Conservation (phyloP, 2,329 filamentous ascomycete species). For the Neonectria magnoliae region DNA sequence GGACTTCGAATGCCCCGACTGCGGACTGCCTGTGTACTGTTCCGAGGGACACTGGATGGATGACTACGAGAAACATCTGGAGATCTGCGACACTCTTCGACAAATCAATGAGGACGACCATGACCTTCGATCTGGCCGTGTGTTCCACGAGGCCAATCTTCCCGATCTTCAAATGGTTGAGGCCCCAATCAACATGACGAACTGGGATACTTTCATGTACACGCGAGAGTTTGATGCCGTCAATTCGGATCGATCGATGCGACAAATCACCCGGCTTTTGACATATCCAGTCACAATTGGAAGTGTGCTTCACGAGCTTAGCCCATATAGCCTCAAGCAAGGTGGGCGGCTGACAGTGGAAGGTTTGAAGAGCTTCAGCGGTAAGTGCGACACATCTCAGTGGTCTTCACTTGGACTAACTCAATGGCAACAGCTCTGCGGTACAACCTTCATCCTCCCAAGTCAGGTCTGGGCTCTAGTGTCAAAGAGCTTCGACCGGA, state of each 20-base stretch:
- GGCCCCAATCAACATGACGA: conserved; percentile 94
- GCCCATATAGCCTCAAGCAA: conserved; percentile 84
- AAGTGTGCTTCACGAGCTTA: conserved; percentile 92
- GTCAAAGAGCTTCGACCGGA: conserved; percentile 84
- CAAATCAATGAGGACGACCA: conserved; percentile 99
- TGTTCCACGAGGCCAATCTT: conserved; percentile 94
- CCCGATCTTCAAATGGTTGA: conserved; percentile 91
- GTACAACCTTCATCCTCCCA: conserved; percentile 91
- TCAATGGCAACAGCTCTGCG: conserved; percentile 72
- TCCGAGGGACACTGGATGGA: conserved; percentile 95
- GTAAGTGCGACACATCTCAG: conserved; percentile 60
- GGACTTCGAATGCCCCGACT: conserved; percentile 94
- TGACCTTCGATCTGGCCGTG: conserved; percentile 87
- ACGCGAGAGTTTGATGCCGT: conserved; percentile 91
- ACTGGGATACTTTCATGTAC: conserved; percentile 98
- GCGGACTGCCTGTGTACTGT: conserved; percentile 92
- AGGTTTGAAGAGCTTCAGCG: conserved; percentile 92
- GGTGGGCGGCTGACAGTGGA: conserved; percentile 83
- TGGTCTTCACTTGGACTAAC: conserved; percentile 5
- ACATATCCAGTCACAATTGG: conserved; percentile 94
- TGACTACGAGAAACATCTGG: conserved; percentile 91
- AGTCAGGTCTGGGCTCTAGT: conserved; percentile 75
- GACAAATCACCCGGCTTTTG: conserved; percentile 90
- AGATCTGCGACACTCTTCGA: conserved; percentile 89
- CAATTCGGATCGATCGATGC: conserved; percentile 88